Evolutionary conservation across 2,329 filamentous ascomycete species (phyloP), one percentile per base, ranked within the genome.

Genomic region (Sporothrix euskadiensis): DNA sequence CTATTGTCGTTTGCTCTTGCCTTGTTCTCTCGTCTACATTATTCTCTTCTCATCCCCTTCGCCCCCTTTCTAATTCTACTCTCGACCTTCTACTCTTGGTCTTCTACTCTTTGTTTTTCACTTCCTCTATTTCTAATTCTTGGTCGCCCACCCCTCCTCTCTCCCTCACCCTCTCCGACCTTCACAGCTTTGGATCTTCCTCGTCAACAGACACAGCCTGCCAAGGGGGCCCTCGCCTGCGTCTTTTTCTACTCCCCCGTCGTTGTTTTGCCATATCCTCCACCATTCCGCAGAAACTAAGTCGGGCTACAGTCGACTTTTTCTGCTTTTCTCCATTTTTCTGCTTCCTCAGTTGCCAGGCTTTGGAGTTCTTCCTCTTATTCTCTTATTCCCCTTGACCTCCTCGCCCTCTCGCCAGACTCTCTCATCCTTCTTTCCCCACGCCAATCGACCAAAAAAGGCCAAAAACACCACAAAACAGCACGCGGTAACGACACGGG

Each of bases 201-300:
- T 71, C 70, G 7, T 22, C 30, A 14, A 49, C 57, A 8, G 22
- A 3, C 47, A 49, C 57, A 14, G 22, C 10, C 47, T 54, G 32
- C 32, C 49, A 39, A 52, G 16, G 39, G 19, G 22, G 14, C 35
- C 2, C 61, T 44, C 44, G 30, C 6, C 30, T 65, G 49, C 35
- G 44, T 65, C 39, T 72, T 72, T 72, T 72, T 72, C 65, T 44
- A 72, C 61, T 49, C 71, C 57, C 41, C 56, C n/a, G 30, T 63
- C 22, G 61, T 65, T 5, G 14, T 66, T 66, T 66, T 47, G 39
- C 39, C 39, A 47, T 47, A 66, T 66, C 59, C 61, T 39, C 61
- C 39, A 39, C 61, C 22, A 5, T 47, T 39, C 70, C 70, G 59
- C 41, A 71, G 47, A 32, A 72, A 41, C 39, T 44, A 52, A 66